phyloP scores from a whole-genome alignment of 2,329 filamentous ascomycete species.

The Penicillium sp. region DNA sequence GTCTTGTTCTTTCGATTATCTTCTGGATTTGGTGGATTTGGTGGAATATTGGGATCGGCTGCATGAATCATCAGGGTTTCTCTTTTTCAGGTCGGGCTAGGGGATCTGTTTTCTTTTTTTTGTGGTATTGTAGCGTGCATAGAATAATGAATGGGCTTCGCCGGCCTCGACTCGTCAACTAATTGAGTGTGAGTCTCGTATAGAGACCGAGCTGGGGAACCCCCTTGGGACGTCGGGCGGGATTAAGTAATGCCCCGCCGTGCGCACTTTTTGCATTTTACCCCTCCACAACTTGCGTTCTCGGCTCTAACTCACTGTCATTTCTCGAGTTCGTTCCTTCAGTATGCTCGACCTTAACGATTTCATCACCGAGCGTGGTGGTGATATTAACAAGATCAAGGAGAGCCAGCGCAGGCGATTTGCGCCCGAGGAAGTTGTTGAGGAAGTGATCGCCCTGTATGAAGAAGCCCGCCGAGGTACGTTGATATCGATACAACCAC shows the following conservation, averaged over 20 bases:
- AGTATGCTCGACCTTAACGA: constrained; percentile 74
- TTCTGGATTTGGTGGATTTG: constrained; percentile 10
- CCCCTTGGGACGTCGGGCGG: not conserved
- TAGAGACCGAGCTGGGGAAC: not conserved
- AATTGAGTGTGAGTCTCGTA: not conserved
- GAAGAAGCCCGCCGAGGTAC: constrained; percentile 77
- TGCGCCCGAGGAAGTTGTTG: constrained; percentile 78
- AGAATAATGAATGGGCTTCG: constrained; percentile 24
- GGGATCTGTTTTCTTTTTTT: constrained; percentile 13
- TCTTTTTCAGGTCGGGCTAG: constrained; percentile 6
- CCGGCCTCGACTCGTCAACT: not conserved
- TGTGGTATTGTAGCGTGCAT: constrained; percentile 16
- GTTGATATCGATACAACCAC: constrained; percentile 16
- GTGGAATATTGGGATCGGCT: constrained; percentile 17
- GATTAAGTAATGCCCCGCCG: constrained; percentile 24
- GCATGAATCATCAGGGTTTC: constrained; percentile 20
- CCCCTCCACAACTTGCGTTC: constrained; percentile 22
- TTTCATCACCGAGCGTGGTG: constrained; percentile 82
- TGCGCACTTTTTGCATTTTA: constrained; percentile 22
- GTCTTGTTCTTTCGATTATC: not conserved
- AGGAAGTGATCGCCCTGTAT: constrained; percentile 84
- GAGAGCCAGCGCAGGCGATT: constrained; percentile 83
- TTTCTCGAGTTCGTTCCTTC: constrained; percentile 8
- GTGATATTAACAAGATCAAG: constrained; percentile 85
- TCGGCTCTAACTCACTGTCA: constrained; percentile 18